These are phyloP conservation scores for Acanthamoeba rhysodes DNA, from an alignment of 208 protist genomes.

Conservation along the genomic window DNA sequence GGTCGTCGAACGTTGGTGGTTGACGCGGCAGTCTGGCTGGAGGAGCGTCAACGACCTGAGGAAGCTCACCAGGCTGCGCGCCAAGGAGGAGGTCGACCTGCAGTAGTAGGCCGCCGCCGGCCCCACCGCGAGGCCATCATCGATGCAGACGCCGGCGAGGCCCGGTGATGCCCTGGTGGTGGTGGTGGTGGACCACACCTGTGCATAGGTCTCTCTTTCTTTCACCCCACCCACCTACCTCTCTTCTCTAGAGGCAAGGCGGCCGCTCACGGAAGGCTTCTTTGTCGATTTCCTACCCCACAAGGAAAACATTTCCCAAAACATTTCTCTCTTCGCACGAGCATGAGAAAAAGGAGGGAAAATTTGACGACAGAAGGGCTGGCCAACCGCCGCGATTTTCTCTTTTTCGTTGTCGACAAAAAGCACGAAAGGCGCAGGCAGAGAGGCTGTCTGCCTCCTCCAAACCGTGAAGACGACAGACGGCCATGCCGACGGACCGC, in stretches of 20 bases:
- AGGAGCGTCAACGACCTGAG: conserved; percentile 22
- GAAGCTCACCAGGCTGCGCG: not conserved
- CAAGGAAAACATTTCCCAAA: not conserved
- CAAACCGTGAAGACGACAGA: not conserved
- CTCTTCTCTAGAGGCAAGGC: not conserved
- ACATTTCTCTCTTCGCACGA: not conserved
- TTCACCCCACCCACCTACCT: no score
- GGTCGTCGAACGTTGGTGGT: no score
- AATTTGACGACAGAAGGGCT: not conserved
- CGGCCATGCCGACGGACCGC: not conserved
- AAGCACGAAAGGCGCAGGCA: no score
- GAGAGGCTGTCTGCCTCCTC: no score
- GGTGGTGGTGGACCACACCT: no score
- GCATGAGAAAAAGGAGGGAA: not conserved
- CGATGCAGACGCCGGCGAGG: no score
- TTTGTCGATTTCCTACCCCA: not conserved
- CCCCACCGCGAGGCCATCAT: no score
- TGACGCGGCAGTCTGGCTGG: not conserved
- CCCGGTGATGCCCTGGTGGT: no score
- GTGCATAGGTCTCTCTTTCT: no score
- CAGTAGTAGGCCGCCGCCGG: not conserved
- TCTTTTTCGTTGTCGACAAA: not conserved
- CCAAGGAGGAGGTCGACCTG: conserved; percentile 10
- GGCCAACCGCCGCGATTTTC: not conserved
- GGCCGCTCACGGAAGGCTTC: not conserved